These are phyloP conservation scores for Blechomonas ayalai DNA, from an alignment of 208 protist genomes.

Conservation along the genomic window DNA sequence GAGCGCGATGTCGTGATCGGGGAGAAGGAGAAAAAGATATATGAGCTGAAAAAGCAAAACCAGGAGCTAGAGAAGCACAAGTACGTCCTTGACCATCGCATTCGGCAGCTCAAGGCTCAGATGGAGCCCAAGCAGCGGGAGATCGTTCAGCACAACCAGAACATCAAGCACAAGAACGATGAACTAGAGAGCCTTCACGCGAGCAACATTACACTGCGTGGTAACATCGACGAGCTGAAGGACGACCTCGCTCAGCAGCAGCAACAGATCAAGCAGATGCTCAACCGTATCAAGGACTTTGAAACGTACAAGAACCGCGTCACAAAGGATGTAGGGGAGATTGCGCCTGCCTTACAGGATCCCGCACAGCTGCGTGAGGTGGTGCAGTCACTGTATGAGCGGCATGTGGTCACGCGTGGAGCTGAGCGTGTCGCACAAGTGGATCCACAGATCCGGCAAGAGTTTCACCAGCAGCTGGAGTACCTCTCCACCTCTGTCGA, in stretches of 20 bases:
- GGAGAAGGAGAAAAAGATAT: constrained; percentile 96
- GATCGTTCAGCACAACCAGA: constrained; percentile 84
- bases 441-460: constrained; percentile 69
- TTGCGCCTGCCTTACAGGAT: constrained; percentile 88
- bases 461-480: constrained; percentile 89
- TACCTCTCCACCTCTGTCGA: constrained; percentile 91
- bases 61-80: constrained; percentile 98
- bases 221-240: constrained; percentile 86
- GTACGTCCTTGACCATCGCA: constrained; percentile 97
- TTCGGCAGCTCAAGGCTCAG: constrained; percentile 96
- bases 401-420: constrained; percentile 68
- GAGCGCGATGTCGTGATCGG: constrained; percentile 92
- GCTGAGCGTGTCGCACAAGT: constrained; percentile 58
- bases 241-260: constrained; percentile 86
- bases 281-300: constrained; percentile 78
- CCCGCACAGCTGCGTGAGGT: constrained; percentile 74
- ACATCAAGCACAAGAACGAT: constrained; percentile 90
- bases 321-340: constrained; percentile 71
- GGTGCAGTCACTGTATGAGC: constrained; percentile 76
- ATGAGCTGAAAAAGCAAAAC: constrained; percentile 97
- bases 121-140: constrained; percentile 95
- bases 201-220: constrained; percentile 84
- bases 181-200: constrained; percentile 88
- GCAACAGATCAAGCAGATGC: constrained; percentile 60
- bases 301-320: constrained; percentile 85